These are phyloP conservation scores for Hortiboletus campestris DNA, from an alignment of 768 basidiomycete species.

Conservation along the genomic window DNA sequence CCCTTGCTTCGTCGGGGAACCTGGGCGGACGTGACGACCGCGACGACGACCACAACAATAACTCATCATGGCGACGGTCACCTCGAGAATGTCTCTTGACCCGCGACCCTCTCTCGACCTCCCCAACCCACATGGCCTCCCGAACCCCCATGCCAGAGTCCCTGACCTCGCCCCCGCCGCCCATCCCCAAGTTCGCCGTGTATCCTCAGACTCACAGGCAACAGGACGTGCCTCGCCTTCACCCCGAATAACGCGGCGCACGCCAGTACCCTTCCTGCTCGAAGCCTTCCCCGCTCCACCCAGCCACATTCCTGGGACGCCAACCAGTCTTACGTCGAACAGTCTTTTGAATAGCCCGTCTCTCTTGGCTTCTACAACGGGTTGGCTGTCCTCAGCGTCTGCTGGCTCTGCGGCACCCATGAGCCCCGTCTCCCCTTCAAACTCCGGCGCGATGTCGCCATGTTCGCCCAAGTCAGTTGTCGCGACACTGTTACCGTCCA, in stretches of 20 bases:
- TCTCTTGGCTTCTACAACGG: constrained; percentile 12
- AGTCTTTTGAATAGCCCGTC: constrained; percentile 10
- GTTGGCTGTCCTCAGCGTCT: constrained; percentile 6
- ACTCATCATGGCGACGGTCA: constrained; percentile 17
- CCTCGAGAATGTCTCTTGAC: constrained; percentile 21
- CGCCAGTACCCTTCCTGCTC: constrained; percentile 34
- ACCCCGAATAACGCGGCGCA: constrained; percentile 29
- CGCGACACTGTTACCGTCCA: constrained; percentile 2
- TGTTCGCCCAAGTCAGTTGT: constrained; percentile 14
- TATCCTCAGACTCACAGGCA: constrained; percentile 28
- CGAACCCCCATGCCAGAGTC: constrained; percentile 12
- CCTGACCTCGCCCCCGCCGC: constrained; percentile 11
- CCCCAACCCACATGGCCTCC: constrained; percentile 15
- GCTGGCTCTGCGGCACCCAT: neutral
- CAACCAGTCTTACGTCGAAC: constrained; percentile 5
- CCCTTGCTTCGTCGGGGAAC: constrained; percentile 10
- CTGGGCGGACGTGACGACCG: constrained; percentile 13
- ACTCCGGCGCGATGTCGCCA: constrained; percentile 8
- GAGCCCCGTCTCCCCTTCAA: neutral
- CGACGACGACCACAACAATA: constrained; percentile 11
- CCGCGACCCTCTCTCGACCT: constrained; percentile 3
- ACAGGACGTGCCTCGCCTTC: constrained; percentile 26
- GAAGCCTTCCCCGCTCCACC: constrained; percentile 39
- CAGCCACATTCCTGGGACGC: constrained; percentile 31
- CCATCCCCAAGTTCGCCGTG: constrained; percentile 14